These are phyloP conservation scores for Amauroascus niger DNA, from an alignment of 2,329 filamentous ascomycete genomes.

Conservation along the genomic window DNA sequence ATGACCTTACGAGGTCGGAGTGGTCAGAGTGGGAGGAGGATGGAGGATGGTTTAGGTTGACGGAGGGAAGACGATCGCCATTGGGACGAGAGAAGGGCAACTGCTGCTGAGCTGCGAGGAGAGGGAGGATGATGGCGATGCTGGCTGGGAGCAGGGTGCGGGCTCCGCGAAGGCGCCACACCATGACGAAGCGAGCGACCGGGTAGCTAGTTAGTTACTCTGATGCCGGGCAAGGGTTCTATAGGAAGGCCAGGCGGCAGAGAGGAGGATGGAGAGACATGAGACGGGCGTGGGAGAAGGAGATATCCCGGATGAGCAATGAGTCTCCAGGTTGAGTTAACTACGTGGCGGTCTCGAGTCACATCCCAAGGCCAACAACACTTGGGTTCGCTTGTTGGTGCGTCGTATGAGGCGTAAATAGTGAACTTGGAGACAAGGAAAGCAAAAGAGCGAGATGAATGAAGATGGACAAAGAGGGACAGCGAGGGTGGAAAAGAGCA, in stretches of 20 bases:
- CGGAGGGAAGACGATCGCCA: slow-evolving; percentile 24
- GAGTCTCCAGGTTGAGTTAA: not conserved
- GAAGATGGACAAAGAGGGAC: not conserved
- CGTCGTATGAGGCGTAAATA: too few relatives aligned
- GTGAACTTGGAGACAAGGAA: too few relatives aligned
- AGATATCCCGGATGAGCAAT: not conserved
- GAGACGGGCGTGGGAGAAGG: not conserved
- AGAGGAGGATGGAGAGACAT: not conserved
- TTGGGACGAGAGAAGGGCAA: slow-evolving; percentile 31
- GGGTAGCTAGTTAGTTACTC: too few relatives aligned
- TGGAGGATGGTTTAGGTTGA: slow-evolving; percentile 21
- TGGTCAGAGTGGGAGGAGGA: not conserved
- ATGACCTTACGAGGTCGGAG: slow-evolving; percentile 17
- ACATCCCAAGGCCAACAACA: too few relatives aligned
- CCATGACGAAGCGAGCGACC: slow-evolving; percentile 42
- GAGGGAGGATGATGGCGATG: slow-evolving; percentile 50
- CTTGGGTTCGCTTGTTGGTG: too few relatives aligned
- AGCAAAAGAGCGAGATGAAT: too few relatives aligned
- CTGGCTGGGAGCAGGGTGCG: slow-evolving; percentile 46
- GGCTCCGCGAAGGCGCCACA: slow-evolving; percentile 55
- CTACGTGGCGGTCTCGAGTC: not conserved
- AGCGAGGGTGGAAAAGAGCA: not conserved
- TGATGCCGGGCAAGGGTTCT: not conserved
- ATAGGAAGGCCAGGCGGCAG: not conserved
- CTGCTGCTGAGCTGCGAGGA: slow-evolving; percentile 58